Base-by-base conservation (phyloP, 2,329 filamentous ascomycete species). In the Colletotrichum sp. region DNA sequence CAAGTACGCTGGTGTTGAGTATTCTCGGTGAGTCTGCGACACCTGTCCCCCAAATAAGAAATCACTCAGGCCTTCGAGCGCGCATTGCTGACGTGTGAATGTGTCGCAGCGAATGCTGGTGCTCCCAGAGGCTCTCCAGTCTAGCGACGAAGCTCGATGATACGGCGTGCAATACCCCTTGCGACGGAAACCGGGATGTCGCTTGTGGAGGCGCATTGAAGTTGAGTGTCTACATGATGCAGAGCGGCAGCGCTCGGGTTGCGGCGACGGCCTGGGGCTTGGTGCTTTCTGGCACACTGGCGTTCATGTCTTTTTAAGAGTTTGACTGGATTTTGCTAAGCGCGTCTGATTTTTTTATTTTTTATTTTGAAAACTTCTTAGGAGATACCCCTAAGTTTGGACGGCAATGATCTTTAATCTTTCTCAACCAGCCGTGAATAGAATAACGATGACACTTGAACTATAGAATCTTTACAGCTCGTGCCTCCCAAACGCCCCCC, bases 31-130 rank as follows among this genome's bases (percentile, higher is more conserved):
- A 55, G 85, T 78, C 29, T 15, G 29, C 27, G 55, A 34, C 59
- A 32, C 11, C 12, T 0, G 44, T 49, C 0, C 44, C 57, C 16
- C 7, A 5, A 30, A 32, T 34, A 36, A 62, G 5, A 5, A 13
- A 5, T 22, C 16, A 3, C 29, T 6, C 29, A 49, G 19, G 19
- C 2, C 8, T 22, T 32, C 3, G 16, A 44, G 29, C 55, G 30
- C 15, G 52, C 0, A 16, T 4, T 25, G 15, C 67, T 77, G 65
- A 67, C 72, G 22, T 16, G 44, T n/a, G 65, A 44, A 8, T 32
- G 9, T 13, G 8, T 34, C 68, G 39, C 39, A 90, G 90, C 71
- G 90, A 92, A 84, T 93, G 91, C 86, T 93, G 90, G 87, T 93
- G 92, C 82, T 86, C 89, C 27, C 84, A 87, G 22, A 84, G 84